These are phyloP conservation scores for Sphagnurus paluster DNA, from an alignment of 1,284 basidiomycete genomes.

Conservation along the genomic window DNA sequence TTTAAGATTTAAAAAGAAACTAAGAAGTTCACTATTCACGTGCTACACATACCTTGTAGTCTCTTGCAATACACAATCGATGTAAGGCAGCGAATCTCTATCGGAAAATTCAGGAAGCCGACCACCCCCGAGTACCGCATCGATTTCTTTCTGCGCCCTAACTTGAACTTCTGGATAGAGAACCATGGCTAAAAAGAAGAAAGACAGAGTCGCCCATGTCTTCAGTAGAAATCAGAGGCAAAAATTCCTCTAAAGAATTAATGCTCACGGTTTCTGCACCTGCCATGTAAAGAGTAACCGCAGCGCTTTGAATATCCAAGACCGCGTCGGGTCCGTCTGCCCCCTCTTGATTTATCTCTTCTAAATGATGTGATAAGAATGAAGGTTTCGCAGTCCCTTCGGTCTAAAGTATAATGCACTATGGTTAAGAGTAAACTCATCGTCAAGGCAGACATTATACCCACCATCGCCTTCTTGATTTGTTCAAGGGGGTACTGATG, in stretches of 20 bases:
- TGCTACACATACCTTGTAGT: slow-evolving; percentile 29
- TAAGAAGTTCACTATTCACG: neutral
- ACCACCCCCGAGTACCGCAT: slow-evolving; percentile 37
- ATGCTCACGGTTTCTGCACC: slow-evolving; percentile 24
- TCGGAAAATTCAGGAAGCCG: slow-evolving; percentile 42
- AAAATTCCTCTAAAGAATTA: neutral
- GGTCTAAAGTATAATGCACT: slow-evolving; percentile 14
- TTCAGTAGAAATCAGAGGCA: neutral
- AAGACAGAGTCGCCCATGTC: slow-evolving; percentile 14
- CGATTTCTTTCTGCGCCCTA: slow-evolving; percentile 47
- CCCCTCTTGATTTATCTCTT: slow-evolving; percentile 9
- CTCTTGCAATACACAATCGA: slow-evolving; percentile 31
- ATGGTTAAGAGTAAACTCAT: too few species aligned
- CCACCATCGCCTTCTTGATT: slow-evolving; percentile 17
- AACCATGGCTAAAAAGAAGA: slow-evolving; percentile 42
- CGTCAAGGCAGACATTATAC: neutral
- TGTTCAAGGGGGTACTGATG: slow-evolving; percentile 19
- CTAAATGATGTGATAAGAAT: slow-evolving; percentile 19
- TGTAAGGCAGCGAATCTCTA: slow-evolving; percentile 25
- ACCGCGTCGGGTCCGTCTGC: slow-evolving; percentile 8
- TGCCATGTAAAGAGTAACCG: slow-evolving; percentile 21
- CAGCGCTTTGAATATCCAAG: slow-evolving; percentile 21
- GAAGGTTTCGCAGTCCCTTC: slow-evolving; percentile 22
- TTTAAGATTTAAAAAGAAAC: slow-evolving; percentile 1
- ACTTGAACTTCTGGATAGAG: slow-evolving; percentile 42